Percentiles rank a stretch among this genome's conserved stretches.
Conservation (phyloP, 2,329 filamentous ascomycete species). For the Aspergillus sclerotialis region DNA sequence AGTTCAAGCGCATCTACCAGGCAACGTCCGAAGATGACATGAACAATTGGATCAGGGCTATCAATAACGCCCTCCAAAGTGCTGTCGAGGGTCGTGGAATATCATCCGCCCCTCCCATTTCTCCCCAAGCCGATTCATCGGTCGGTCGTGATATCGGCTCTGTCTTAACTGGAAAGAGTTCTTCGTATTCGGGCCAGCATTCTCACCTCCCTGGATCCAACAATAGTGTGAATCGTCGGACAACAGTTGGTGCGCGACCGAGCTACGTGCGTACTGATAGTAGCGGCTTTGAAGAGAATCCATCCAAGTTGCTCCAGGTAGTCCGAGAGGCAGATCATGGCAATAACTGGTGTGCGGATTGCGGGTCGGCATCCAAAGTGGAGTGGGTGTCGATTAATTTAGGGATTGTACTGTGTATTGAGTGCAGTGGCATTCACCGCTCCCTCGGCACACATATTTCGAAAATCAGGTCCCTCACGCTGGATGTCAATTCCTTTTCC, state of each 20-base stretch:
- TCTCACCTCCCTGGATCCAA: slow-evolving; percentile 36
- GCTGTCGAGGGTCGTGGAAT: slow-evolving; percentile 76
- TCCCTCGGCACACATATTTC: slow-evolving; percentile 96
- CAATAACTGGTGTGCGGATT: slow-evolving; percentile 92
- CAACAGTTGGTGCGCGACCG: slow-evolving; percentile 84
- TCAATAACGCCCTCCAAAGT: slow-evolving; percentile 95
- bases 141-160: slow-evolving; percentile 83
- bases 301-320: slow-evolving; percentile 77
- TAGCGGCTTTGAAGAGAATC: slow-evolving; percentile 70
- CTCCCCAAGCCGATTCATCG: slow-evolving; percentile 47
- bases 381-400: slow-evolving; percentile 99
- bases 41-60: slow-evolving; percentile 90
- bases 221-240: slow-evolving; percentile 69
- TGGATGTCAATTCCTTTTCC: slow-evolving; percentile 94
- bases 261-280: slow-evolving; percentile 61
- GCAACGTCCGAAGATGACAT: slow-evolving; percentile 97
- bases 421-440: slow-evolving; percentile 95
- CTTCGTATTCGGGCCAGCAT: slow-evolving; percentile 51
- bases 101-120: slow-evolving; percentile 38
- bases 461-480: slow-evolving; percentile 88
- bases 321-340: slow-evolving; percentile 86
- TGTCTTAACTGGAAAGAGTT: slow-evolving; percentile 85
- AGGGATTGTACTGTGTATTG: slow-evolving; percentile 91
- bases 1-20: slow-evolving; percentile 93
- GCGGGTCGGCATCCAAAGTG: slow-evolving; percentile 81